Percentiles rank a stretch among this genome's conserved stretches.
Evolutionary conservation across 2,329 filamentous ascomycete species (phyloP).

Genomic region (Pestalotiopsis sp.): DNA sequence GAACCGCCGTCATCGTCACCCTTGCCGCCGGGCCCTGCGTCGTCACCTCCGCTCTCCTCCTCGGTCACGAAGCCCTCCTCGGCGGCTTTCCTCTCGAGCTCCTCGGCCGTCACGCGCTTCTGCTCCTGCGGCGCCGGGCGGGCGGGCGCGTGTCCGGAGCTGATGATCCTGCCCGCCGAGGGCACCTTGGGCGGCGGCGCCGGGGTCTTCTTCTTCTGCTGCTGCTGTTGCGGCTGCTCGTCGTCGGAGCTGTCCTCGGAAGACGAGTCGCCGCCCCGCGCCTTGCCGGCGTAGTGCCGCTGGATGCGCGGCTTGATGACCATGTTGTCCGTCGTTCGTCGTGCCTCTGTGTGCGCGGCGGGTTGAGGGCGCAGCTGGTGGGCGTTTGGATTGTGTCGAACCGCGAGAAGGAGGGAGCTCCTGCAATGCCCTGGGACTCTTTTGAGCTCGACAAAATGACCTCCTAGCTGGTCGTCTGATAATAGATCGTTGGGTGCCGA

Average conservation of each 20-base stretch:
- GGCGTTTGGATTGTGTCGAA: not conserved
- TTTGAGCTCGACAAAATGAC: too few species aligned
- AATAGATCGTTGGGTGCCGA: not conserved
- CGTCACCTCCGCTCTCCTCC: slow-evolving; percentile 39
- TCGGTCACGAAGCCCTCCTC: slow-evolving; percentile 61
- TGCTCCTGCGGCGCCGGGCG: slow-evolving; percentile 33
- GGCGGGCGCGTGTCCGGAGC: slow-evolving; percentile 32
- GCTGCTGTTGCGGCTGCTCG: slow-evolving; percentile 18
- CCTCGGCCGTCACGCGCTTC: slow-evolving; percentile 40
- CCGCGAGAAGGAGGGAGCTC: too few species aligned
- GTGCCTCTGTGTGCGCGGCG: not conserved
- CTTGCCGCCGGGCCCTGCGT: slow-evolving; percentile 27
- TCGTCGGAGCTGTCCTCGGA: slow-evolving; percentile 53
- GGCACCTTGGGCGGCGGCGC: slow-evolving; percentile 58
- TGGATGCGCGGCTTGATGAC: slow-evolving; percentile 7
- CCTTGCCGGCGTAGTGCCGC: slow-evolving; percentile 86
- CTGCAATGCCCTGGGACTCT: too few species aligned
- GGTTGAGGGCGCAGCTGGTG: not conserved
- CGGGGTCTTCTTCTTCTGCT: slow-evolving; percentile 17
- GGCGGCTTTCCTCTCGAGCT: not conserved
- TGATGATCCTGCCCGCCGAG: slow-evolving; percentile 60
- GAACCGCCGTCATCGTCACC: slow-evolving; percentile 26
- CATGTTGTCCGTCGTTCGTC: not conserved
- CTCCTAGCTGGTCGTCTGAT: too few species aligned
- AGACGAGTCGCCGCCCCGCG: slow-evolving; percentile 53